Evolutionary conservation across 306 rosid genomes (phyloP).

Genomic region (Argentina anserina): DNA sequence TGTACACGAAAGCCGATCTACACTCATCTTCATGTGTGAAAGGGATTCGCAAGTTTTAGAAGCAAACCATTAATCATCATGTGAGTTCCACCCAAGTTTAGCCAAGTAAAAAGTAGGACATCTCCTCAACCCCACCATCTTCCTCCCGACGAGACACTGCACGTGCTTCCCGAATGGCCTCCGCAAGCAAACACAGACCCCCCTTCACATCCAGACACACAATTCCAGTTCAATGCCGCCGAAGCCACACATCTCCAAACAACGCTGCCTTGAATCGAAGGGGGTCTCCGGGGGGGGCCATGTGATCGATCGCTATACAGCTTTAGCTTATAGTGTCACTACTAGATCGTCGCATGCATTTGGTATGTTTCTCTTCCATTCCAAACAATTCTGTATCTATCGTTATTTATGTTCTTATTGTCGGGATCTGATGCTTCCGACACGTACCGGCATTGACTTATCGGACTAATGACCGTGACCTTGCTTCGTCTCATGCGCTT

Average conservation of each 20-base stretch:
- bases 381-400: background rate
- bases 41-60: no score
- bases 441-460: conserved; percentile 4
- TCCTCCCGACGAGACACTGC: conserved; percentile 1
- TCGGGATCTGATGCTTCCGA: conserved; percentile 17
- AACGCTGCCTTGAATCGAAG: background rate
- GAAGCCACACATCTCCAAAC: background rate
- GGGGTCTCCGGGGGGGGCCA: background rate
- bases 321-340: background rate
- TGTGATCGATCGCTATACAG: background rate
- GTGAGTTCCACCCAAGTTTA: background rate
- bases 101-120: background rate
- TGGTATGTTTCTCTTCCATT: background rate
- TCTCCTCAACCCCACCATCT: background rate
- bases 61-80: background rate
- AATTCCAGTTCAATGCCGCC: conserved; percentile 1
- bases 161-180: conserved; percentile 22
- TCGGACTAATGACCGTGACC: background rate
- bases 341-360: background rate
- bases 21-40: no score
- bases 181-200: conserved; percentile 9
- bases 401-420: conserved; percentile 10
- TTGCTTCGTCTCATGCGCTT: background rate
- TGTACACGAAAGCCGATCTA: no score
- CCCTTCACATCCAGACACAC: background rate